Percentiles rank a stretch among this genome's conserved stretches.
Conservation (phyloP, 129 eudicot genomes). For the Erigeron canadensis region DNA sequence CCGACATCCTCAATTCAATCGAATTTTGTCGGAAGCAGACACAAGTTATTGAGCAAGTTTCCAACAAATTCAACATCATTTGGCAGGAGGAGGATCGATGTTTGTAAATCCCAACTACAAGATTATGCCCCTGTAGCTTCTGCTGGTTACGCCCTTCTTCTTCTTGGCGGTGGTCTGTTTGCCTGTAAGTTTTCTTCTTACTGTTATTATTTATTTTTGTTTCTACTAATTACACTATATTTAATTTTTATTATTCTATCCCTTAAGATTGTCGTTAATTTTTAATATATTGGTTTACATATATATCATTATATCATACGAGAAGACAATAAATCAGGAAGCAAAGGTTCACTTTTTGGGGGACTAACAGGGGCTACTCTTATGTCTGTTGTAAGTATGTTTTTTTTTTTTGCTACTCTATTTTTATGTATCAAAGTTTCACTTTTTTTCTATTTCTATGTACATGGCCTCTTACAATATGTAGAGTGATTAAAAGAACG, state of each 20-base stretch:
- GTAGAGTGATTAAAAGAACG: no score
- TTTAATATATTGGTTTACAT: no score
- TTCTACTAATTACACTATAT: no score
- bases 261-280: no score
- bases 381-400: slow-evolving; percentile 44
- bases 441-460: no score
- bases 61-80: slow-evolving; percentile 20
- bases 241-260: no score
- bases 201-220: not conserved
- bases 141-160: slow-evolving; percentile 49
- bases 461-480: no score
- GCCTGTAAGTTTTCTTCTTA: slow-evolving; percentile 33
- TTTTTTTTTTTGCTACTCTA: not conserved
- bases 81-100: not conserved
- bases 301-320: no score
- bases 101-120: slow-evolving; percentile 42
- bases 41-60: slow-evolving; percentile 1
- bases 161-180: slow-evolving; percentile 53
- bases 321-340: slow-evolving; percentile 47
- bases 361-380: slow-evolving; percentile 52
- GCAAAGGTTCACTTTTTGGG: slow-evolving; percentile 57
- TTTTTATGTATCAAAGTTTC: no score
- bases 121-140: slow-evolving; percentile 51
- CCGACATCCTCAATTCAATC: slow-evolving; percentile 23
- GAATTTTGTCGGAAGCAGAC: slow-evolving; percentile 20